phyloP scores from a whole-genome alignment of 2,329 filamentous ascomycete species.

The Stachybotrys echinatus region DNA sequence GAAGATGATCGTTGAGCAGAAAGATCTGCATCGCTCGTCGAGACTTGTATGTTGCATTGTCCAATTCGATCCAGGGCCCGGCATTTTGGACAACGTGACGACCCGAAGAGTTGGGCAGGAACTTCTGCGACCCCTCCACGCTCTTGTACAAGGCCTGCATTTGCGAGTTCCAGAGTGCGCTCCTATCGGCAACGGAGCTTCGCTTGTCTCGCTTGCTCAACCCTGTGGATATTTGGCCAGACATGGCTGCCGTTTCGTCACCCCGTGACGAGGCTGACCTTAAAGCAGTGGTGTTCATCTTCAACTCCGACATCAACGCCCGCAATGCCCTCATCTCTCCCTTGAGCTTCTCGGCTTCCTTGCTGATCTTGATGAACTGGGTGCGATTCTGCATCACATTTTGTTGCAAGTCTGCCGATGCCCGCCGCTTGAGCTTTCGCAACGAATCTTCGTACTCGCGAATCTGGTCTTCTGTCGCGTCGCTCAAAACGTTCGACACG shows the following conservation, averaged over 20 bases:
- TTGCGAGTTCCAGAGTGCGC: slow-evolving; percentile 62
- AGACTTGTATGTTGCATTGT: slow-evolving; percentile 96
- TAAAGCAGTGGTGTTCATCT: slow-evolving; percentile 65
- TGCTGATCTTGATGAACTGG: slow-evolving; percentile 98
- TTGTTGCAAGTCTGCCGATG: slow-evolving; percentile 80
- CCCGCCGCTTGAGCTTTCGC: slow-evolving; percentile 70
- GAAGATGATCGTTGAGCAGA: slow-evolving; percentile 86
- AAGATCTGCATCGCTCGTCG: slow-evolving; percentile 86
- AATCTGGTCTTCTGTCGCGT: slow-evolving; percentile 85
- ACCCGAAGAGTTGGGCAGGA: slow-evolving; percentile 83
- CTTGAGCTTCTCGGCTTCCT: slow-evolving; percentile 97
- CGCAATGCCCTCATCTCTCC: slow-evolving; percentile 88
- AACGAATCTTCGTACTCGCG: slow-evolving; percentile 73
- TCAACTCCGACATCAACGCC: slow-evolving; percentile 89
- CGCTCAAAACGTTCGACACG: slow-evolving; percentile 66
- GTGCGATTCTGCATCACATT: slow-evolving; percentile 96
- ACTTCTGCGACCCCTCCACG: slow-evolving; percentile 97
- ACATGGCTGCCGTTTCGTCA: slow-evolving; percentile 41
- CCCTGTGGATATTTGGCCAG: slow-evolving; percentile 46
- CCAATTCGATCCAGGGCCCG: slow-evolving; percentile 89
- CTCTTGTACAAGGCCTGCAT: slow-evolving; percentile 84
- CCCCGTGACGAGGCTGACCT: slow-evolving; percentile 51
- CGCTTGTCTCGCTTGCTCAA: slow-evolving; percentile 73
- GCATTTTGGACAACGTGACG: slow-evolving; percentile 93
- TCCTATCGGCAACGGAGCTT: slow-evolving; percentile 75